Base-by-base conservation (phyloP, 192 early-diverging fungal species). In the Coemansia interrupta region DNA sequence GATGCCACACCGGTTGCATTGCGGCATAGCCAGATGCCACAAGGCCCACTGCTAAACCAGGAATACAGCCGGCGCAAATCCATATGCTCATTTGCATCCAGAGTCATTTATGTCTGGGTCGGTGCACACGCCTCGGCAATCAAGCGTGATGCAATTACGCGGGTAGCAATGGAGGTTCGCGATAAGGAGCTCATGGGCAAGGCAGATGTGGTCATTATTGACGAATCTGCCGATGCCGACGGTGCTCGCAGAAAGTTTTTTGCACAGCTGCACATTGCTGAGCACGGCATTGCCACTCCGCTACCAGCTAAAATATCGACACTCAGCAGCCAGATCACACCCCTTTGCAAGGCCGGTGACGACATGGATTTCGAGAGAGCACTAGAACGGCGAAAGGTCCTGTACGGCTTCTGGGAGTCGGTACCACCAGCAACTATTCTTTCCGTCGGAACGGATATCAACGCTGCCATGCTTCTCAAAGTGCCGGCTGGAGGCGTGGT, bases 401-500 rank as follows among this genome's bases (percentile, higher is more conserved):
- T 70, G 56, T 77, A 77, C 18, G 73, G 73, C 2, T 77, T 77
- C 58, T 77, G 73, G 73, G 73, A 77, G 20, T 44, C 73, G 12
- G 47, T 77, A 11, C 73, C 73, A 26, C 73, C 73, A 17, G 70
- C 66, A 11, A 72, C 75, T 2, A 73, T 78, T 14, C 43, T 78
- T 15, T 64, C 66, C 22, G 66, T 68, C 18, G 75, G 60, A 19
- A 26, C 58, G 7, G 71, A 78, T 13, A 60, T 78, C 36, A 64
- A 73, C n/a, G 75, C 75, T 19, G 49, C 70, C 17, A 60, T 64
- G 55, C 70, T 78, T 13, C 57, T 61, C 26, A 72, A 69, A 48
- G 66, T 78, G 8, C 70, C 69, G 36, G 39, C 46, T 17, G 70
- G 75, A 17, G 75, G 70, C n/a, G 75, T 65, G 12, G 65, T 78